phyloP scores from a whole-genome alignment of 345 rosid genomes.

The Carallia pectinifolia region DNA sequence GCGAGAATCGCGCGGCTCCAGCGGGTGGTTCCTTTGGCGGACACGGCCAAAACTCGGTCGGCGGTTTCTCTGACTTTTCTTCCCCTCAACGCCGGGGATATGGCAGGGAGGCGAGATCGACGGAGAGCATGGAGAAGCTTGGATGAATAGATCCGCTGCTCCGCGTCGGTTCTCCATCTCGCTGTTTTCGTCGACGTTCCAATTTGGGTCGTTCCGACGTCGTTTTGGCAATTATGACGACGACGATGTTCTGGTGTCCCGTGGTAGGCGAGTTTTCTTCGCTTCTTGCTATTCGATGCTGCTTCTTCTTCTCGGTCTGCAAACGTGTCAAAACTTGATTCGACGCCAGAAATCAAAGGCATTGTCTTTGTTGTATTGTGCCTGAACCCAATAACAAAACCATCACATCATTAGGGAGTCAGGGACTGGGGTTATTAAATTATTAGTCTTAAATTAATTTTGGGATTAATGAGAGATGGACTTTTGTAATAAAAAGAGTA shows the following conservation, averaged over 20 bases:
- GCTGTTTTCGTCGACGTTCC: not conserved
- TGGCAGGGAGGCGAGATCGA: conserved; percentile 36
- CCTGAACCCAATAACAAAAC: no score
- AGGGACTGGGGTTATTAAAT: no score
- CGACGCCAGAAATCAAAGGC: conserved; percentile 24
- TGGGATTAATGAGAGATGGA: no score
- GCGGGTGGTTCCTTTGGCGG: conserved; percentile 57
- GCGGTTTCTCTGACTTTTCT: conserved; percentile 43
- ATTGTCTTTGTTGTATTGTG: no score
- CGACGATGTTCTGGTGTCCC: not conserved
- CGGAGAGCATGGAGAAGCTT: conserved; percentile 17
- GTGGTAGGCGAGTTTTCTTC: conserved; percentile 24
- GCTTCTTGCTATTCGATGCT: conserved; percentile 51
- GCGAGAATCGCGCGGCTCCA: conserved; percentile 78
- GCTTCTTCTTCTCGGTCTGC: not conserved
- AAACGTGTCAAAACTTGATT: conserved; percentile 27
- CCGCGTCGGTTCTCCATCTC: not conserved
- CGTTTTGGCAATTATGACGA: not conserved
- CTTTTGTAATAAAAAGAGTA: no score
- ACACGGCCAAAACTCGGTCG: conserved; percentile 54
- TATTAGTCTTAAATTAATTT: no score
- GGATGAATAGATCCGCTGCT: conserved; percentile 20
- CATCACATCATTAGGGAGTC: no score
- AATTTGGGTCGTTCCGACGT: not conserved
- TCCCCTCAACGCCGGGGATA: conserved; percentile 8